A percentile compares a stretch with the other conserved stretches of the same genome.
Conservation (phyloP, 257 asterid genomes). For the Gardenia jasminoides region DNA sequence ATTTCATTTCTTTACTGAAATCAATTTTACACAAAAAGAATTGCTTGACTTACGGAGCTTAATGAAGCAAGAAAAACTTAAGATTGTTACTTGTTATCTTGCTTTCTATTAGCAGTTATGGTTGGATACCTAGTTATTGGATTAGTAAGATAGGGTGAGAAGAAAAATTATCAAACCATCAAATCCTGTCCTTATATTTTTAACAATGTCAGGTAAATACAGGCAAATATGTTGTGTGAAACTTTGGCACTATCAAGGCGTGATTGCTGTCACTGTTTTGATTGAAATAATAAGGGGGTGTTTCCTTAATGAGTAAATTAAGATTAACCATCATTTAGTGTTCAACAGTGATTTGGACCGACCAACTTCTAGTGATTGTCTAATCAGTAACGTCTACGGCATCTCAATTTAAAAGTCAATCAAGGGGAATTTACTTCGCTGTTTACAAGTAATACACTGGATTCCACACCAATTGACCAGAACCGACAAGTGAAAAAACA, state of each 20-base stretch:
- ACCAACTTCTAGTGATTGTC: not conserved
- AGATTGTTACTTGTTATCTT: not conserved
- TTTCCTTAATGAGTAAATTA: not conserved
- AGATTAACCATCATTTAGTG: not conserved
- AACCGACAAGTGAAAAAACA: too few relatives aligned
- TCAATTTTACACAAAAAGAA: not conserved
- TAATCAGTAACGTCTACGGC: not conserved
- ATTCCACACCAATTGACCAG: not conserved
- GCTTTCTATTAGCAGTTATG: not conserved
- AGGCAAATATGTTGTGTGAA: not conserved
- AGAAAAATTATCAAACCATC: not conserved
- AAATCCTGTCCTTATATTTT: not conserved
- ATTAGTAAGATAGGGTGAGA: not conserved
- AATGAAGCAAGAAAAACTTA: not conserved
- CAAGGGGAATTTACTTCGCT: too few relatives aligned
- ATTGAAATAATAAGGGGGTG: not conserved
- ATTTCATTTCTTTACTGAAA: not conserved
- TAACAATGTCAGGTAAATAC: not conserved
- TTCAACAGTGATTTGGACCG: not conserved
- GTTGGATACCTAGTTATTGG: too few relatives aligned
- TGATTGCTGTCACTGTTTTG: not conserved
- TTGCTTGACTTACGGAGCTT: not conserved
- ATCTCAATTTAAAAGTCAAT: not conserved
- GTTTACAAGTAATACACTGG: not conserved
- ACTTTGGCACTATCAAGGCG: not conserved